phyloP scores from a whole-genome alignment of 148 eudicot genomes.

The Suaeda aralocaspica region DNA sequence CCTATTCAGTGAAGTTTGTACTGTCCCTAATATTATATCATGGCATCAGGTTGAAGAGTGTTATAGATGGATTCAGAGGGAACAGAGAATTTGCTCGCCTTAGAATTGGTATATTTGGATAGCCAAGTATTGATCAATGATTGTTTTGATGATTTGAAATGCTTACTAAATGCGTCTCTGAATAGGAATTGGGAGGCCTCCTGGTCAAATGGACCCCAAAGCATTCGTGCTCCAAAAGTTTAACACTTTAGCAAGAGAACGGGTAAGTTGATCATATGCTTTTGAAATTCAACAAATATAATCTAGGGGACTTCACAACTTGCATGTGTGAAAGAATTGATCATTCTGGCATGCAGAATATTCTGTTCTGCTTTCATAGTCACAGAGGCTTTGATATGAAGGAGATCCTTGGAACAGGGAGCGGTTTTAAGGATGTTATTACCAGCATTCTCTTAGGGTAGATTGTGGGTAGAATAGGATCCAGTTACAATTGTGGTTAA shows the following conservation, averaged over 20 bases:
- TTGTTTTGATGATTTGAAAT: neutral
- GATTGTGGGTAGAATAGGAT: too few relatives aligned
- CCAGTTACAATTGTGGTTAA: neutral
- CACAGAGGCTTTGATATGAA: neutral
- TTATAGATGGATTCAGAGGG: constrained; percentile 74
- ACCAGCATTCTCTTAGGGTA: too few relatives aligned
- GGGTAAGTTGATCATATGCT: constrained; percentile 38
- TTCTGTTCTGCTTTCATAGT: too few relatives aligned
- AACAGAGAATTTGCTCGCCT: constrained; percentile 74
- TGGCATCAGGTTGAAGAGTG: constrained; percentile 65
- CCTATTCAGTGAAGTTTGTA: neutral
- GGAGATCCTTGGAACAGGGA: too few relatives aligned
- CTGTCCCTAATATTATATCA: neutral
- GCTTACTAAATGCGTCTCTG: constrained; percentile 12
- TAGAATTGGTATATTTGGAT: constrained; percentile 64
- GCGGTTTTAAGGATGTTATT: too few relatives aligned
- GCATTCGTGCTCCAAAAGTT: constrained; percentile 91
- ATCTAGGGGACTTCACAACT: neutral
- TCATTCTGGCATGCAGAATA: neutral
- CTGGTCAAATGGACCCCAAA: constrained; percentile 98
- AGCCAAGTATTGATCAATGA: constrained; percentile 14
- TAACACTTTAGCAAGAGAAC: constrained; percentile 66
- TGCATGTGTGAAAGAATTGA: neutral
- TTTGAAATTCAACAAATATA: neutral
- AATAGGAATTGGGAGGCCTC: constrained; percentile 92